Evolutionary conservation across 441 rosid species (phyloP).

Genomic region (Bocquillonia castaneifolia): DNA sequence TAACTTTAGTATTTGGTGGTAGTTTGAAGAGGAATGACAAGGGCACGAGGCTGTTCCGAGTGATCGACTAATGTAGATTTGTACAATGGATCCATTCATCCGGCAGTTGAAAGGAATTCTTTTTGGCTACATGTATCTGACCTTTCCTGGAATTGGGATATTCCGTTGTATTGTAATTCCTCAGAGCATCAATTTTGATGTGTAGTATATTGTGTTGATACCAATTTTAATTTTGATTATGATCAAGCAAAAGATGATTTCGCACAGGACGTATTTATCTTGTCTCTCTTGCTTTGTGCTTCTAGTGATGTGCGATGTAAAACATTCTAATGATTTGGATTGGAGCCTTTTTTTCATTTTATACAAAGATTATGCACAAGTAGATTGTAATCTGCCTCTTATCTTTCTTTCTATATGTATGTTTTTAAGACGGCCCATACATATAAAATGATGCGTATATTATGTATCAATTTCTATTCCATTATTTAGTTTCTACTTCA

Average conservation of each 20-base stretch:
- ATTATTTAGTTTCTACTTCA: too few species aligned
- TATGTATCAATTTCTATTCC: too few species aligned
- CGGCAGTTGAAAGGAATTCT: slow-evolving; percentile 4
- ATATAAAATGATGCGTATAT: too few species aligned
- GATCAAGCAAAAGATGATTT: too few species aligned
- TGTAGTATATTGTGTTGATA: slow-evolving; percentile 24
- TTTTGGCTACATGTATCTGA: neutral
- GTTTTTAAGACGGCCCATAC: too few species aligned
- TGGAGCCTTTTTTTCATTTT: neutral
- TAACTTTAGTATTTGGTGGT: slow-evolving; percentile 2
- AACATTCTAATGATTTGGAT: neutral
- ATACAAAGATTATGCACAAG: too few species aligned
- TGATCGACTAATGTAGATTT: slow-evolving; percentile 8
- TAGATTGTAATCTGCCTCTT: neutral
- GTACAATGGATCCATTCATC: slow-evolving; percentile 17
- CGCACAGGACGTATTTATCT: neutral
- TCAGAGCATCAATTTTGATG: slow-evolving; percentile 15
- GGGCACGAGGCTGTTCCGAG: neutral
- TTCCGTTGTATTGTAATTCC: slow-evolving; percentile 14
- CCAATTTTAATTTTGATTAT: too few species aligned
- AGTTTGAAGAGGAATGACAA: slow-evolving; percentile 15
- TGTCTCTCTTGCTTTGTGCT: neutral
- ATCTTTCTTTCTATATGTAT: neutral
- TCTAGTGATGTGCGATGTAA: neutral
- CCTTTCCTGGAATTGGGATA: neutral